Evolutionary conservation across 768 basidiomycete genomes (phyloP).

Genomic region (Terana coerulea): DNA sequence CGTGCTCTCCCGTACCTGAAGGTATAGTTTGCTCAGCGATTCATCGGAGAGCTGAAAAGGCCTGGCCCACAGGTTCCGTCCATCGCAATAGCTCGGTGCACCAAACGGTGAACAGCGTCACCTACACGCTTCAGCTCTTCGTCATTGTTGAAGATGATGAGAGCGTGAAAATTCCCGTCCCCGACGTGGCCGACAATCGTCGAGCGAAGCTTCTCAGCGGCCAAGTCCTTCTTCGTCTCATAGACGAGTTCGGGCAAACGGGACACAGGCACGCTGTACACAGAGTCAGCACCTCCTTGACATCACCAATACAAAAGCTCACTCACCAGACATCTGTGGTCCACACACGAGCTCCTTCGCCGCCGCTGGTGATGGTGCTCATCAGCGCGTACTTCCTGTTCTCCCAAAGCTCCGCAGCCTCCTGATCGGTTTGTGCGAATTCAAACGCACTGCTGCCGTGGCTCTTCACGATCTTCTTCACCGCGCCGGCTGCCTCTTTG

Average conservation of each 20-base stretch:
- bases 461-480: slow-evolving; percentile 58
- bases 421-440: slow-evolving; percentile 70
- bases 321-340: slow-evolving; percentile 88
- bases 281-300: background rate
- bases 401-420: slow-evolving; percentile 77
- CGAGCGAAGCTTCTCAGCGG: slow-evolving; percentile 34
- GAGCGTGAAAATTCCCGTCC: slow-evolving; percentile 38
- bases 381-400: slow-evolving; percentile 80
- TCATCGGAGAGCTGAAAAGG: background rate
- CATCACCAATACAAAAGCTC: background rate
- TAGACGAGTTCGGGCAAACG: slow-evolving; percentile 32
- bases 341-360: slow-evolving; percentile 58
- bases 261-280: slow-evolving; percentile 30
- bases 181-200: slow-evolving; percentile 43
- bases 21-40: too few relatives aligned
- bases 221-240: slow-evolving; percentile 45
- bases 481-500: slow-evolving; percentile 50
- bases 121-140: slow-evolving; percentile 26
- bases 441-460: slow-evolving; percentile 70
- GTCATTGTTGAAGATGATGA: slow-evolving; percentile 28
- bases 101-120: slow-evolving; percentile 30
- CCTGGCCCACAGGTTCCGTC: slow-evolving; percentile 32
- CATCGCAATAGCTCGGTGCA: slow-evolving; percentile 31
- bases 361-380: slow-evolving; percentile 26
- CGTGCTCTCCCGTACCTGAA: slow-evolving; percentile 39